These are phyloP conservation scores for Tephrocybe sp. DNA, from an alignment of 768 basidiomycete species.

Conservation along the genomic window DNA sequence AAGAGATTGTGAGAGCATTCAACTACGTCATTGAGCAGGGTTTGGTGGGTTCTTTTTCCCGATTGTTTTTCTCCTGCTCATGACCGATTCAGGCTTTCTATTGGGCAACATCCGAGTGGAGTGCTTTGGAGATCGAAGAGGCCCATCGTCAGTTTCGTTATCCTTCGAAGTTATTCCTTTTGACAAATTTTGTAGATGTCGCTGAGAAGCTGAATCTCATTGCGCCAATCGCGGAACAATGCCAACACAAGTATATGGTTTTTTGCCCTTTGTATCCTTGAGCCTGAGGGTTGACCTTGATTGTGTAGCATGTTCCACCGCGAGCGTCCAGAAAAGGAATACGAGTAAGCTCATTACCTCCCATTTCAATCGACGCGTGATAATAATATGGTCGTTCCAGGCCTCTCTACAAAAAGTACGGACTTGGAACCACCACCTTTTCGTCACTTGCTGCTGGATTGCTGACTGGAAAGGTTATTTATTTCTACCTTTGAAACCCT, in stretches of 20 bases:
- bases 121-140: conserved; percentile 57
- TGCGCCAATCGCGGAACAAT: conserved; percentile 75
- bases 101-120: conserved; percentile 76
- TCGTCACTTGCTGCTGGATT: conserved; percentile 70
- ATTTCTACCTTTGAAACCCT: background rate
- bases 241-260: conserved; percentile 60
- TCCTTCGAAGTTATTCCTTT: background rate
- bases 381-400: conserved; percentile 23
- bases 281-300: background rate
- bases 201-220: conserved; percentile 65
- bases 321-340: conserved; percentile 78
- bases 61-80: background rate
- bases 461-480: conserved; percentile 68
- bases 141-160: conserved; percentile 40
- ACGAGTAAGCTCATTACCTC: conserved; percentile 37
- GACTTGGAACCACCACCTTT: conserved; percentile 70
- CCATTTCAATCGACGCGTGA: background rate
- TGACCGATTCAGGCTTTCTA: conserved; percentile 49
- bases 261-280: background rate
- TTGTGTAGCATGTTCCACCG: conserved; percentile 66
- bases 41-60: conserved; percentile 45
- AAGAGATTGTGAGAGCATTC: conserved; percentile 80
- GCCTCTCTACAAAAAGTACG: conserved; percentile 65
- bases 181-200: conserved; percentile 41
- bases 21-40: conserved; percentile 74